Evolutionary conservation across 2,329 filamentous ascomycete genomes (phyloP).

Genomic region (Xylariales sp.): DNA sequence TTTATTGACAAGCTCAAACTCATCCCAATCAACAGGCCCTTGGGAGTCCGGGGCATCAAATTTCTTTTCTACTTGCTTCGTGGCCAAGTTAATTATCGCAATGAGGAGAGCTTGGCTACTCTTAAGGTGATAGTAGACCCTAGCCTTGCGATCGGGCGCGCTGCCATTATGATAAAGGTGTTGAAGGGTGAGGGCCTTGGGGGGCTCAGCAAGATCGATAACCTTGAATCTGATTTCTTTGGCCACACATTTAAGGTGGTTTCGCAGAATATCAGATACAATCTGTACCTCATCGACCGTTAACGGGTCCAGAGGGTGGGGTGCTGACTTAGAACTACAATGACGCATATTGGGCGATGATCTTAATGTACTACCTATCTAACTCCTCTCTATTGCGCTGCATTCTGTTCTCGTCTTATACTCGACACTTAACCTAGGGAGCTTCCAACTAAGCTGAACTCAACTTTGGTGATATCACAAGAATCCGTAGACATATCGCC

Average conservation of each 20-base stretch:
- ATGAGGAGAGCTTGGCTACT: not conserved
- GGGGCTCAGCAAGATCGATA: conserved; percentile 12
- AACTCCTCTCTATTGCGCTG: too few species aligned
- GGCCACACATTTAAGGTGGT: not conserved
- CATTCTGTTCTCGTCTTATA: not conserved
- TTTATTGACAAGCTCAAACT: conserved; percentile 69
- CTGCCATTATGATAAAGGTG: not conserved
- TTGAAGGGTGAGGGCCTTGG: conserved; percentile 4
- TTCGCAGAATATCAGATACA: not conserved
- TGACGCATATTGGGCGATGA: conserved; percentile 1
- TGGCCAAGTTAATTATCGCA: not conserved
- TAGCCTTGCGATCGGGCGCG: conserved; percentile 4
- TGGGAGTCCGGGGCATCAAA: not conserved
- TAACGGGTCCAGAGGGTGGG: conserved; percentile 10
- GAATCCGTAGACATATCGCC: not conserved
- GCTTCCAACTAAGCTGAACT: not conserved
- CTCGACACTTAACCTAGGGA: not conserved
- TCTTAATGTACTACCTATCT: not conserved
- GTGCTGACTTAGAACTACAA: not conserved
- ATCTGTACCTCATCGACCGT: conserved; percentile 1
- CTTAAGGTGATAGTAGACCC: conserved; percentile 13
- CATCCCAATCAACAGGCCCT: conserved; percentile 63
- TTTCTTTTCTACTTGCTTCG: not conserved
- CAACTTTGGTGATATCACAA: not conserved
- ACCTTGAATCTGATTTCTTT: conserved; percentile 9